Conservation (phyloP, 208 protist species). For the Novymonas esmeraldas region DNA sequence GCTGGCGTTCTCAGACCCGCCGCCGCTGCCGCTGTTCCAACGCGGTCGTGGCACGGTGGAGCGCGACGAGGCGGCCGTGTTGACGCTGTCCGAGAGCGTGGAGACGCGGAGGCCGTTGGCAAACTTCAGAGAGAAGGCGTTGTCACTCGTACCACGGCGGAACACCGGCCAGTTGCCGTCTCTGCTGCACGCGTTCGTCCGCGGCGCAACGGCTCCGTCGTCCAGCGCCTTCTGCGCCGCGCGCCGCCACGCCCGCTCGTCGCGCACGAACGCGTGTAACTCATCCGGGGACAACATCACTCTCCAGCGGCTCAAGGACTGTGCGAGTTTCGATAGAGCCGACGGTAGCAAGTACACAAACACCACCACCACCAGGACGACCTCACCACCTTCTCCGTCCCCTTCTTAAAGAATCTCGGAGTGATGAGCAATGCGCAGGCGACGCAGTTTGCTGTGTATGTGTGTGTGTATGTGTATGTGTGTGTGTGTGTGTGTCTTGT, state of each 20-base stretch:
- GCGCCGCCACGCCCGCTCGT: conserved; percentile 50
- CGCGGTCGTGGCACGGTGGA: background rate
- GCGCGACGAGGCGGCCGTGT: conserved; percentile 3
- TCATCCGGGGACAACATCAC: conserved; percentile 20
- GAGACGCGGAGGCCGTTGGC: conserved; percentile 32
- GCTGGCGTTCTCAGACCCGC: background rate
- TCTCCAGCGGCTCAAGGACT: background rate
- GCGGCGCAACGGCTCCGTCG: background rate
- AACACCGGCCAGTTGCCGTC: conserved; percentile 46
- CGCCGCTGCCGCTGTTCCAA: conserved; percentile 20
- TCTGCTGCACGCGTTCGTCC: conserved; percentile 9
- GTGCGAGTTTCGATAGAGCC: background rate
- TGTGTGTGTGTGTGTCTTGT: background rate
- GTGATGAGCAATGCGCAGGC: too few relatives aligned
- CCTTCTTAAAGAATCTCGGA: too few relatives aligned
- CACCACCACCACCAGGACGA: too few relatives aligned
- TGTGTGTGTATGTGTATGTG: background rate
- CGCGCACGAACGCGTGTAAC: conserved; percentile 48
- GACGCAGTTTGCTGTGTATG: too few relatives aligned
- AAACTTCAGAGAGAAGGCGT: conserved; percentile 39
- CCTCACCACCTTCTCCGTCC: too few relatives aligned
- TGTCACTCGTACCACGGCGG: conserved; percentile 51
- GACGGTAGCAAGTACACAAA: background rate
- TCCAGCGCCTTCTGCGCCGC: conserved; percentile 33
- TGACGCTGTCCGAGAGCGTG: background rate